Percentiles rank a stretch among this genome's conserved stretches.
phyloP scores from a whole-genome alignment of 129 eudicot species.

The Artemisia tridentata region DNA sequence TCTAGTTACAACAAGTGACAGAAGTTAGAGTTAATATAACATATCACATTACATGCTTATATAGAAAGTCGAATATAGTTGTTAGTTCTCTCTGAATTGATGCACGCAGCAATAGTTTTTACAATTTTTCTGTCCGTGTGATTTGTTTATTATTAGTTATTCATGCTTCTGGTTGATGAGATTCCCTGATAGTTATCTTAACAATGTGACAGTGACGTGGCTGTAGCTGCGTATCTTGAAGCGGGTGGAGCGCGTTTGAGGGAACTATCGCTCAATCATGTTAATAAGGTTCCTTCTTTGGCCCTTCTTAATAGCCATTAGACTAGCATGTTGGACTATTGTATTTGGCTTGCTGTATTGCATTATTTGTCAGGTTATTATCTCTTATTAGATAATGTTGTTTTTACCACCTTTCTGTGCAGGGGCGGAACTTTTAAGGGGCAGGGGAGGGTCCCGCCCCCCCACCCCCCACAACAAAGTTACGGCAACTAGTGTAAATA shows the following conservation, averaged over 20 bases:
- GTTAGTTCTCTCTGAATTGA: too few species aligned
- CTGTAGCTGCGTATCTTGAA: conserved; percentile 92
- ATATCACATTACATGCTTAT: too few species aligned
- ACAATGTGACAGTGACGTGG: conserved; percentile 71
- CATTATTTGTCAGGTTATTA: background rate
- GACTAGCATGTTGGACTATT: background rate
- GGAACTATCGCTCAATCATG: conserved; percentile 69
- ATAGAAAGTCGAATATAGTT: too few species aligned
- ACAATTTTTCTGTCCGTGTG: too few species aligned
- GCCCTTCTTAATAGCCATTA: background rate
- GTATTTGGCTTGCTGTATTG: background rate
- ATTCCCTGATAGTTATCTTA: background rate
- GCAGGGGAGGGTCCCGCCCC: too few species aligned
- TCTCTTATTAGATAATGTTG: background rate
- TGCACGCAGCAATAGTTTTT: too few species aligned
- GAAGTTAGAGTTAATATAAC: too few species aligned
- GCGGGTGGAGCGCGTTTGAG: conserved; percentile 57
- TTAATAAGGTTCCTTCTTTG: conserved; percentile 50
- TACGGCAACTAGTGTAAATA: too few species aligned
- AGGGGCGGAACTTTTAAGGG: too few species aligned
- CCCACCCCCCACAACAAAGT: too few species aligned
- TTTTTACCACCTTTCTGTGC: too few species aligned
- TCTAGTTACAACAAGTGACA: too few species aligned
- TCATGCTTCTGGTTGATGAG: conserved; percentile 13
- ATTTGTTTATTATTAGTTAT: background rate